Base-by-base conservation (phyloP, 1,284 basidiomycete genomes). In the Retiboletus fuscus region DNA sequence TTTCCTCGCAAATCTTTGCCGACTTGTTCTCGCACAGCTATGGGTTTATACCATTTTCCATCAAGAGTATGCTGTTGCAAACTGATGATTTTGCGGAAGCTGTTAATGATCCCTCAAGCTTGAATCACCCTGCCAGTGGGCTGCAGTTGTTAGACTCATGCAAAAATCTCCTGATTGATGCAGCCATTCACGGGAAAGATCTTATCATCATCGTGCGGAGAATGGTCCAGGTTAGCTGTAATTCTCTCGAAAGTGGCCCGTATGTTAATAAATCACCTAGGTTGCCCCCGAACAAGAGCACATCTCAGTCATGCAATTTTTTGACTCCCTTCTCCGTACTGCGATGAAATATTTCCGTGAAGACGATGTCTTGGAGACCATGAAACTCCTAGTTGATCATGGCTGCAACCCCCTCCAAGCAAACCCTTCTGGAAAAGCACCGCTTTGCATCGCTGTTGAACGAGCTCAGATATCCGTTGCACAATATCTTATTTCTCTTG, bases 61-160 rank as follows among this genome's bases (percentile, higher is more conserved):
- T 34, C 24, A 6, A 10, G 46, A 67, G 15, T 22, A 18, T 6
- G 7, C 8, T 69, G 8, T 24, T 69, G 3, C 67, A 61, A 39
- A 57, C 41, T 3, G 64, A 68, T 3, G 51, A 66, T 28, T 67
- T 68, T 28, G 28, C 8, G 26, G 60, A 61, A 16, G 12, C 24
- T 26, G 18, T 22, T 20, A 13, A 44, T 10, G 43, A 30, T 11
- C 8, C 7, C 58, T 43, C 30, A 10, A 26, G n/a, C 13, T 13
- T 13, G 39, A 41, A 41, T 41, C 5, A 13, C 22, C 12, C 7
- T 13, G 26, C n/a, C n/a, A n/a, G n/a, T n/a, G n/a, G 6, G 6
- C 5, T 24, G 20, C 61, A 3, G 16, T 26, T 15, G 34, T 58
- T 58, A 13, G 12, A 41, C 13, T 41, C 12, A 8, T 41, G 39